A percentile compares a stretch with the other conserved stretches of the same genome.
These are phyloP conservation scores for Arthrobotrys sinensis DNA, from an alignment of 2,329 filamentous ascomycete species.

Conservation along the genomic window DNA sequence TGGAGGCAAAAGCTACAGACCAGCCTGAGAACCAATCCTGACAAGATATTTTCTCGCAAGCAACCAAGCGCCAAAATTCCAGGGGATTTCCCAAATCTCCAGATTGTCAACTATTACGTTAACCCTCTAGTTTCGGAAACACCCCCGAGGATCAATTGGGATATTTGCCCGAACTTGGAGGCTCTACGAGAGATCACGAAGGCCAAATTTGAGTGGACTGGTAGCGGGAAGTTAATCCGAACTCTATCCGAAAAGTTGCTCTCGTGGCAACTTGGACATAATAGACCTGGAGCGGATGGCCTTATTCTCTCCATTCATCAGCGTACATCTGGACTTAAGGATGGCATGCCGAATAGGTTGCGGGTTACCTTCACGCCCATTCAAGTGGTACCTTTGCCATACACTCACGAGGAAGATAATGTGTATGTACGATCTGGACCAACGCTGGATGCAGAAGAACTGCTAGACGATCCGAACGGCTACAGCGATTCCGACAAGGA, in stretches of 20 bases:
- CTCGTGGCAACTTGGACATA: slow-evolving; percentile 73
- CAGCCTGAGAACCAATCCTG: slow-evolving; percentile 87
- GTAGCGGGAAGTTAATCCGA: slow-evolving; percentile 82
- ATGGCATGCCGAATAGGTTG: slow-evolving; percentile 72
- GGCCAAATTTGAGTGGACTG: slow-evolving; percentile 89
- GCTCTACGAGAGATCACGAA: slow-evolving; percentile 81
- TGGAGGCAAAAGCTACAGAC: slow-evolving; percentile 82
- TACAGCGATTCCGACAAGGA: slow-evolving; percentile 53
- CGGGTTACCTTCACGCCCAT: slow-evolving; percentile 83
- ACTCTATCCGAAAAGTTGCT: slow-evolving; percentile 84
- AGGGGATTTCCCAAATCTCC: slow-evolving; percentile 82
- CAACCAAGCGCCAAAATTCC: slow-evolving; percentile 83
- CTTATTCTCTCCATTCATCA: slow-evolving; percentile 78
- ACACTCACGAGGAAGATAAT: slow-evolving; percentile 49
- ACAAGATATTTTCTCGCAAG: slow-evolving; percentile 81
- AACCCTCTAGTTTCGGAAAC: slow-evolving; percentile 82
- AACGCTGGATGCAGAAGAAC: slow-evolving; percentile 2
- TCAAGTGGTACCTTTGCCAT: slow-evolving; percentile 78
- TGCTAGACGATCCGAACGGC: slow-evolving; percentile 41
- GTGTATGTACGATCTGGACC: slow-evolving; percentile 11
- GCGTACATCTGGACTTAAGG: slow-evolving; percentile 7
- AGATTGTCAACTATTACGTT: slow-evolving; percentile 88
- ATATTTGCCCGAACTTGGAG: slow-evolving; percentile 75
- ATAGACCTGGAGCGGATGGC: slow-evolving; percentile 65
- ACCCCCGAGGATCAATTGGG: slow-evolving; percentile 70